Evolutionary conservation across 1,284 basidiomycete species (phyloP), one percentile per base, ranked within the genome.

Genomic region (Peniophora sp.): DNA sequence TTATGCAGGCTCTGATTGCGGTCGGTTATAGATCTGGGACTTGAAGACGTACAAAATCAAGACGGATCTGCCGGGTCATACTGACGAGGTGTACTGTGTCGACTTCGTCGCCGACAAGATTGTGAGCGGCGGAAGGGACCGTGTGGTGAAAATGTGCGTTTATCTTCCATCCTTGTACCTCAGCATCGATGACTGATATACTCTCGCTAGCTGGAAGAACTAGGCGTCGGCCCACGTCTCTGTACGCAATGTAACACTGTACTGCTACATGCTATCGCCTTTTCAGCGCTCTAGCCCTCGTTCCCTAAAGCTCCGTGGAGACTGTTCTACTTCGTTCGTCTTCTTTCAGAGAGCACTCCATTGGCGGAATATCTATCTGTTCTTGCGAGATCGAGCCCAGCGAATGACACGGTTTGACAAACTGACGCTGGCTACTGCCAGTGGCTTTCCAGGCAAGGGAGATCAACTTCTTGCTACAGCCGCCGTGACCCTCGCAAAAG

Each of bases 51-150:
- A 91, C 69, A 97, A 97, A 69, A 85, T 98, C 58, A 87, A 92
- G 61, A 84, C 81, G 2, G 96, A 99, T 66, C 78, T 99, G 22
- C 92, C 95, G 0, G 97, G 96, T 2, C 97, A 99, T 64, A 90
- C 89, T 0, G 96, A 99, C 62, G 97, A 99, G 66, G 96, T 99
- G 23, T 98, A 98, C 70, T 99, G 96, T 63, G 96, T 99, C 19
- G 94, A 97, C 66, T 97, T 96, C 63, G 92, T 97, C 0, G 96
- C 94, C 1, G 96, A 99, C 71, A 98, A 98, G 67, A 82, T 98
- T 27, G 94, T 97, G 55, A 96, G 92, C 64, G 97, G 95, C 12
- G 96, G 97, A 32, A 69, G 80, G 35, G 87, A 89, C 65, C 71
- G 76, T 45, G 79, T 75, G 19, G 75, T 89, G 2, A 89, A 89